Base-by-base conservation (phyloP, 495 filamentous ascomycete genomes). In the Tuber microsphaerosporum region DNA sequence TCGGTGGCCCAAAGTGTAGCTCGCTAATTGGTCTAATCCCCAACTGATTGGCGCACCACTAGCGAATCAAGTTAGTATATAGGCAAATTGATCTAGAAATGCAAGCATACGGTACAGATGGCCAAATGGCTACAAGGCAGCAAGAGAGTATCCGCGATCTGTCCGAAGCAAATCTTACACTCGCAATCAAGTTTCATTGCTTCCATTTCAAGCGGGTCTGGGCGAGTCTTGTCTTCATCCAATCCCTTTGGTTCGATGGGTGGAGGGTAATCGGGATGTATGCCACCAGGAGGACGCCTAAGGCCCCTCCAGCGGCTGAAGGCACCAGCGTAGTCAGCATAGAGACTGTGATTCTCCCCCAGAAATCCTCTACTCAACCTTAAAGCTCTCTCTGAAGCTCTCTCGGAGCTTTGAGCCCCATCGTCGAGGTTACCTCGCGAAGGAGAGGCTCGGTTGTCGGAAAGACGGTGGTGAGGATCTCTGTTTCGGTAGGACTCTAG, bases 61-160 rank as follows among this genome's bases (percentile, higher is more conserved):
- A 48, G 34, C 41, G 37, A 46, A 14, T 17, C 42, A n/a, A 61
- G 71, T 70, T 51, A 61, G 22, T 8, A 75, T 39, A 46, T 43
- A 34, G 46, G 14, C 39, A 39, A n/a, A 31, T 37, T 42, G 37
- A 19, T 34, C 17, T 7, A 20, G 2, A 48, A n/a, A 48, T 20
- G 42, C 72, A 19, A 37, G 37, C 77, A 68, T 80, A 80, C 78
- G 44, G 72, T 74, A 77, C 88, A 89, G 82, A 89, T 85, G 22
- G 87, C 85, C 69, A 88, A 81, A 81, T 89, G 88, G 10, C 87
- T 88, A 71, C 88, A 90, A 3, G 88, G 88, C 20, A 89, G 79
- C 17, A 88, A 75, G 20, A 86, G 85, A 0, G 86, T 88, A 81
- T 89, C 86, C 14, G 88, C 86, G 3, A 87, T 44, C 79, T 90